Conservation (phyloP, 2,329 filamentous ascomycete species). For the Dothidotthia symphoricarpi region DNA sequence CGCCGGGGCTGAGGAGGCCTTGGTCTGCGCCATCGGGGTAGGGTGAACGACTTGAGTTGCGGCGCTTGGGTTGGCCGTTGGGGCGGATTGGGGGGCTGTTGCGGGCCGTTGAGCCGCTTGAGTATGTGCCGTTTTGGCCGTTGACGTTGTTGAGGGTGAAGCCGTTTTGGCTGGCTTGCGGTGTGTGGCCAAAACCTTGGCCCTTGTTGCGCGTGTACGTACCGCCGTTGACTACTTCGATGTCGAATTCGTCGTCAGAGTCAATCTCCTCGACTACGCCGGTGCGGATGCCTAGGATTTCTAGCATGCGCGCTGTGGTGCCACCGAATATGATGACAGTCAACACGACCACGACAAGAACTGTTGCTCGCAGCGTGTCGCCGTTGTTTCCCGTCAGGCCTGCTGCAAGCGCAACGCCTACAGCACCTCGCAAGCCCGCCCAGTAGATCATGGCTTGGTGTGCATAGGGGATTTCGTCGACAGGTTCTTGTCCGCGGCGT, state of each 20-base stretch:
- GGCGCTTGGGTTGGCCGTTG: slow-evolving; percentile 48
- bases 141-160: slow-evolving; percentile 55
- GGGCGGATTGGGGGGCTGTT: slow-evolving; percentile 48
- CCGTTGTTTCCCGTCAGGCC: slow-evolving; percentile 80
- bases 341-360: slow-evolving; percentile 94
- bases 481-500: slow-evolving; percentile 66
- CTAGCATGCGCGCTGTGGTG: slow-evolving; percentile 94
- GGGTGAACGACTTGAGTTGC: slow-evolving; percentile 53
- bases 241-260: slow-evolving; percentile 98
- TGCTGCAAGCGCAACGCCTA: slow-evolving; percentile 90
- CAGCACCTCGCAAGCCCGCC: slow-evolving; percentile 91
- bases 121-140: slow-evolving; percentile 57
- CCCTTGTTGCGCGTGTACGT: slow-evolving; percentile 80
- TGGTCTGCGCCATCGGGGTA: slow-evolving; percentile 53
- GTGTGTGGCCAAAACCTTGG: slow-evolving; percentile 72
- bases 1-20: slow-evolving; percentile 53
- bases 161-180: slow-evolving; percentile 56
- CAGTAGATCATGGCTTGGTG: slow-evolving; percentile 99
- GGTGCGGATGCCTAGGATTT: slow-evolving; percentile 93
- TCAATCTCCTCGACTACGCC: slow-evolving; percentile 96
- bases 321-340: slow-evolving; percentile 99
- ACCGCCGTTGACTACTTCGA: slow-evolving; percentile 67
- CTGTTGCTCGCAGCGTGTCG: slow-evolving; percentile 82
- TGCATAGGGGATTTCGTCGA: slow-evolving; percentile 82
- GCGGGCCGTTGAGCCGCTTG: slow-evolving; percentile 55